Evolutionary conservation across 345 rosid species (phyloP).

Genomic region (Eutrema yunnanense): DNA sequence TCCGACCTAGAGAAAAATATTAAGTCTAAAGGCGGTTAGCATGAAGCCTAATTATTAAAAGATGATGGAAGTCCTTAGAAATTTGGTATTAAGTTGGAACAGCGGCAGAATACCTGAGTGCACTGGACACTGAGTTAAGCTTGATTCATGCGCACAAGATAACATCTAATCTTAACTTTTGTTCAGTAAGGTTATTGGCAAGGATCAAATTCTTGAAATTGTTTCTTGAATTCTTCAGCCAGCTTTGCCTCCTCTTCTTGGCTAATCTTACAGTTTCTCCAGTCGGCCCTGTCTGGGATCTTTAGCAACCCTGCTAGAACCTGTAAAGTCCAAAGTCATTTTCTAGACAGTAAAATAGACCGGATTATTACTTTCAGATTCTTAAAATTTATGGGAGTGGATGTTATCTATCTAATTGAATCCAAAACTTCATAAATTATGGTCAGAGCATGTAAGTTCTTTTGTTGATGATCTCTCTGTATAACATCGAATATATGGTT

Average conservation of each 20-base stretch:
- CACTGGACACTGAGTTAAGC: not conserved
- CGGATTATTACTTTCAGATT: not conserved
- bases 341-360: not conserved
- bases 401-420: not conserved
- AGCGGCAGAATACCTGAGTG: constrained; percentile 5
- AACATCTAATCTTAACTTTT: not conserved
- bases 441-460: not conserved
- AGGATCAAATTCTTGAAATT: constrained; percentile 65
- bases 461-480: not conserved
- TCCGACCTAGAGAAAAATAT: not conserved
- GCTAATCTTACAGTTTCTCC: constrained; percentile 66
- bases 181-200: constrained; percentile 26
- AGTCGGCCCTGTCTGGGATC: constrained; percentile 76
- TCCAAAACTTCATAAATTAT: not conserved
- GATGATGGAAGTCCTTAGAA: not conserved
- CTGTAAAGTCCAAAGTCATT: constrained; percentile 36
- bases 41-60: not conserved
- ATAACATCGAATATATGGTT: not conserved
- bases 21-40: not conserved
- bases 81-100: not conserved
- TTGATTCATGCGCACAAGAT: constrained; percentile 1
- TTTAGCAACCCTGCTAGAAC: constrained; percentile 83
- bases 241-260: constrained; percentile 67
- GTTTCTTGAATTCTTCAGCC: constrained; percentile 61
- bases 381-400: not conserved